Conservation (phyloP, 2,329 filamentous ascomycete species). For the Knoxdaviesia proteae region DNA sequence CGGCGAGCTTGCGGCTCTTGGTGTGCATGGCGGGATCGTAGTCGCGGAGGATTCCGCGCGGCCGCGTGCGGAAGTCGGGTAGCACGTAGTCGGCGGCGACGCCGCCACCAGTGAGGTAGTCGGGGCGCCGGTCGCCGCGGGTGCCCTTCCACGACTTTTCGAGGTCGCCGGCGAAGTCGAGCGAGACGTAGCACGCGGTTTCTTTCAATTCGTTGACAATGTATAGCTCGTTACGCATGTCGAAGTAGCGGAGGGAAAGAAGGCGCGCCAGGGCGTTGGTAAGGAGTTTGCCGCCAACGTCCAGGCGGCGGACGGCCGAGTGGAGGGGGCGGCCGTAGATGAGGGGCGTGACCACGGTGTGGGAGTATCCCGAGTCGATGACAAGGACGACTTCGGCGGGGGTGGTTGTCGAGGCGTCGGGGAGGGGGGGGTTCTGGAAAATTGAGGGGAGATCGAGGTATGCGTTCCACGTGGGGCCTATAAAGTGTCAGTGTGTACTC, state of each 20-base stretch:
- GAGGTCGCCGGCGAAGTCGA: constrained; percentile 57
- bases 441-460: constrained; percentile 58
- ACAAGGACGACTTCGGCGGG: constrained; percentile 71
- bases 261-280: constrained; percentile 85
- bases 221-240: constrained; percentile 84
- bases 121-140: constrained; percentile 30
- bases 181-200: constrained; percentile 60
- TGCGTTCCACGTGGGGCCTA: constrained; percentile 56
- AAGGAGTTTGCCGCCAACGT: constrained; percentile 79
- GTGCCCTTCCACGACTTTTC: constrained; percentile 71
- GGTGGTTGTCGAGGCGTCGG: constrained; percentile 16
- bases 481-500: constrained; percentile 3
- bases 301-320: constrained; percentile 60
- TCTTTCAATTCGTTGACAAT: constrained; percentile 96
- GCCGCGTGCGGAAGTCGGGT: constrained; percentile 48
- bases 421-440: constrained; percentile 37
- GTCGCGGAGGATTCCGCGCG: constrained; percentile 50
- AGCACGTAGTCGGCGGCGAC: constrained; percentile 83
- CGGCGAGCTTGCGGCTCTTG: constrained; percentile 23
- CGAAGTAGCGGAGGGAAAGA: constrained; percentile 77
- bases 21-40: constrained; percentile 50
- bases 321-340: constrained; percentile 66
- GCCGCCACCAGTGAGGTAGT: constrained; percentile 27
- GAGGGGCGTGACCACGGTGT: constrained; percentile 76
- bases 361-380: constrained; percentile 80